Base-by-base conservation (phyloP, 2,329 filamentous ascomycete species). In the Beauveria rudraprayagi region DNA sequence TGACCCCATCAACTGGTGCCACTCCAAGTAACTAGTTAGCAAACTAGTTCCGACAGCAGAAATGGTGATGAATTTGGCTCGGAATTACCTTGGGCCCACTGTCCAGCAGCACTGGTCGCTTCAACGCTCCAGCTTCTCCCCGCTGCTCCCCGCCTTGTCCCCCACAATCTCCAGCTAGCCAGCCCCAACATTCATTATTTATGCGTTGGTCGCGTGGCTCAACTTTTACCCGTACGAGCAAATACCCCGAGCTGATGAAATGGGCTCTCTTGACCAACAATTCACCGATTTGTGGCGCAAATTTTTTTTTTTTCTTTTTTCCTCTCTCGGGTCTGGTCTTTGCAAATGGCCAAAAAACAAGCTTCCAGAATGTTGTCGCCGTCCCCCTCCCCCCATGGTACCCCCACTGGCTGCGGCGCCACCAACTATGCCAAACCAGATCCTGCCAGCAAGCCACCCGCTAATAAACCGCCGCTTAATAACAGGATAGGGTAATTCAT, bases 121-220 rank as follows among this genome's bases (percentile, higher is more conserved):
- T n/a, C 34, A 37, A 9, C n/a, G 28, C 14, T 50, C 28, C 7
- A 50, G 24, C 24, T 34, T 19, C 48, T 34, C 30, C 10, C 50
- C n/a, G n/a, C 14, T 14, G 47, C 50, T 55, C 52, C 54, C 54
- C 55, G 55, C 55, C 28, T 46, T 7, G 40, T 40, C 55, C 55
- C 55, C 55, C 55, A 56, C 55, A 56, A 48, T 22, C 55, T 26
- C 44, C 54, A 56, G 43, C 54, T 56, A 43, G n/a, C 54, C 54
- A 26, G 41, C 43, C 43, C 55, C 43, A 40, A 9, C 43, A 19
- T 30, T n/a, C 41, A 22, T 55, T 10, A 34, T 56, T 56, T n/a
- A 55, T 43, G 43, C 41, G 41, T 56, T 43, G 40, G 30, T 37
- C 34, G 34, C 34, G 9, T 54, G 51, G 8, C 6, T 54, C 34